phyloP scores from a whole-genome alignment of 2,329 filamentous ascomycete species.

The Monosporascus sp. region DNA sequence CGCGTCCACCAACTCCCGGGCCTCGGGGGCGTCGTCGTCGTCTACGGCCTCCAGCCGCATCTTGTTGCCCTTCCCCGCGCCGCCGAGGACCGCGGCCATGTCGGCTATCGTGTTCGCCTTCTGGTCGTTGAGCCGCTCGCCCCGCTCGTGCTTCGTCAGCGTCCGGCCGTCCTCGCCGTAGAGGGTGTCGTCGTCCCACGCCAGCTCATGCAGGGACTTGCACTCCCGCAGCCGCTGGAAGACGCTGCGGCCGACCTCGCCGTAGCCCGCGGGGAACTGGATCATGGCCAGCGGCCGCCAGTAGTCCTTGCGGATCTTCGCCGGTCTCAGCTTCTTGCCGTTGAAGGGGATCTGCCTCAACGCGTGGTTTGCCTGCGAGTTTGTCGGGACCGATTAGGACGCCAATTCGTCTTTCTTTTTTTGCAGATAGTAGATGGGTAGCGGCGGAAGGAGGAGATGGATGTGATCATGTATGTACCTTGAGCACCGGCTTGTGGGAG shows the following conservation, averaged over 20 bases:
- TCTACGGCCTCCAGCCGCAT: slow-evolving; percentile 26
- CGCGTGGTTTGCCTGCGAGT: slow-evolving; percentile 16
- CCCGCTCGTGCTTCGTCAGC: slow-evolving; percentile 38
- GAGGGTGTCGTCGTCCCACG: slow-evolving; percentile 49
- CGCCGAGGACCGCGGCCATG: slow-evolving; percentile 53
- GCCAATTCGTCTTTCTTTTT: background rate
- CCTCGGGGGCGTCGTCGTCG: background rate
- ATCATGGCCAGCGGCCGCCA: slow-evolving; percentile 59
- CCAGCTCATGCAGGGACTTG: slow-evolving; percentile 56
- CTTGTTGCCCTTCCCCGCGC: slow-evolving; percentile 46
- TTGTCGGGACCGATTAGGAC: background rate
- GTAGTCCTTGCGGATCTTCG: slow-evolving; percentile 61
- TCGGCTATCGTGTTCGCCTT: slow-evolving; percentile 59
- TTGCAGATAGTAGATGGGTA: background rate
- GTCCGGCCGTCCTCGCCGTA: slow-evolving; percentile 29
- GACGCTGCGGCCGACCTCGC: slow-evolving; percentile 51
- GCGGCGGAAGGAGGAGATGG: background rate
- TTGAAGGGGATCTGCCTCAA: slow-evolving; percentile 46
- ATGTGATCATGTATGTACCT: slow-evolving; percentile 33
- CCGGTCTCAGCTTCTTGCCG: slow-evolving; percentile 61
- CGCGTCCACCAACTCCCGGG: background rate
- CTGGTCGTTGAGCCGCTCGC: slow-evolving; percentile 52
- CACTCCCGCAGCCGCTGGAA: slow-evolving; percentile 63
- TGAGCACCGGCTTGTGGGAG: slow-evolving; percentile 40
- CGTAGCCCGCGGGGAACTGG: slow-evolving; percentile 48